Evolutionary conservation across 78 protist species (phyloP).

Genomic region (Monocercomonoides exilis): DNA sequence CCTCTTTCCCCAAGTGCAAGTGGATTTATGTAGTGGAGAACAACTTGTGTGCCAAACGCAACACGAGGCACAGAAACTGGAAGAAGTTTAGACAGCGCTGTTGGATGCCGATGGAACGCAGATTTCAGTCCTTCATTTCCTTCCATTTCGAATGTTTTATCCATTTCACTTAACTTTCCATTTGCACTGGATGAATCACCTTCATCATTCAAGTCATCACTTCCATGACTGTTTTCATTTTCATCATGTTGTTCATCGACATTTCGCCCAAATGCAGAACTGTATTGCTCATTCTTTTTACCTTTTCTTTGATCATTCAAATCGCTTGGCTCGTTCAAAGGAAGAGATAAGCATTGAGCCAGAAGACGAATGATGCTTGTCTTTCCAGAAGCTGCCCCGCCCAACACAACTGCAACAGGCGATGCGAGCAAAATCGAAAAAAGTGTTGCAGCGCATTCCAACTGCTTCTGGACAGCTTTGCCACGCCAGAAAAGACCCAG

Average conservation of each 20-base stretch:
- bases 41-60: background rate
- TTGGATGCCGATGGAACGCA: background rate
- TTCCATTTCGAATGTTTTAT: background rate
- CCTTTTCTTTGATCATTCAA: too few relatives aligned
- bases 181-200: too few relatives aligned
- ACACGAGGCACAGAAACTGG: background rate
- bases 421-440: background rate
- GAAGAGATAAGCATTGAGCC: background rate
- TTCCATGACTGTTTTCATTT: too few relatives aligned
- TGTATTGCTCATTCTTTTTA: too few relatives aligned
- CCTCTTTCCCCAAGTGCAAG: background rate
- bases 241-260: too few relatives aligned
- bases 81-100: background rate
- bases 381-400: background rate
- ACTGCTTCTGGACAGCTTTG: background rate
- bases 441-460: background rate
- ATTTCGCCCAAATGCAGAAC: too few relatives aligned
- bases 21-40: background rate
- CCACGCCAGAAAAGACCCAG: background rate
- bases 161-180: too few relatives aligned
- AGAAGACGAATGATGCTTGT: background rate
- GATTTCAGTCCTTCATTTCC: background rate
- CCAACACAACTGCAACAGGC: background rate
- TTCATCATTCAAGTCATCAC: too few relatives aligned
- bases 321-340: background rate